These are phyloP conservation scores for Leccinum discolor DNA, from an alignment of 1,284 basidiomycete species.

Conservation along the genomic window DNA sequence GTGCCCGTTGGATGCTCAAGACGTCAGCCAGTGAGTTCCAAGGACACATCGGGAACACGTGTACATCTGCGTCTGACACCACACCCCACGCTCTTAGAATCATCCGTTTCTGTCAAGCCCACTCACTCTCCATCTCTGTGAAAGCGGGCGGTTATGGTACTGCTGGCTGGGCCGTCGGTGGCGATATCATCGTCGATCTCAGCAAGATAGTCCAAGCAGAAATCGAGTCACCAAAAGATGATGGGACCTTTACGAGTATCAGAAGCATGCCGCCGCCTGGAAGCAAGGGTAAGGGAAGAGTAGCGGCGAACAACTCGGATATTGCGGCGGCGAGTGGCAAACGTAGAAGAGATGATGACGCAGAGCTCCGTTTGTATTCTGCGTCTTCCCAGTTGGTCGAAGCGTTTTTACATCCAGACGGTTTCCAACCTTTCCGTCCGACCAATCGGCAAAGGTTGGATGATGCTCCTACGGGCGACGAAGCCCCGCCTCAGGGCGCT, in stretches of 20 bases:
- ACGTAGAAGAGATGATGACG: constrained; percentile 57
- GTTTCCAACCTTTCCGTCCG: constrained; percentile 34
- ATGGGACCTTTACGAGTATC: constrained; percentile 58
- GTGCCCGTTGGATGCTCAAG: constrained; percentile 70
- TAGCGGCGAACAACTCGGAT: constrained; percentile 9
- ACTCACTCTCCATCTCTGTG: constrained; percentile 76
- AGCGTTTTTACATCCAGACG: constrained; percentile 48
- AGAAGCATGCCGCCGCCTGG: constrained; percentile 48
- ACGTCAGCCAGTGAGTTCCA: constrained; percentile 67
- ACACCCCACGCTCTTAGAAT: constrained; percentile 42
- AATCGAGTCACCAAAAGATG: constrained; percentile 58
- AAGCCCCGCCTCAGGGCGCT: constrained; percentile 7
- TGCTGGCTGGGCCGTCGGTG: constrained; percentile 84
- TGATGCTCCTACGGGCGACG: constrained; percentile 2
- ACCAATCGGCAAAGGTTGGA: constrained; percentile 46
- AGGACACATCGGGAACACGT: constrained; percentile 8
- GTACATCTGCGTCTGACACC: constrained; percentile 12
- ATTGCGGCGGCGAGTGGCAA: constrained; percentile 38
- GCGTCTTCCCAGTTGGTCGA: constrained; percentile 55
- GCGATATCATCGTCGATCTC: constrained; percentile 83
- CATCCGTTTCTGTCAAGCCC: constrained; percentile 67
- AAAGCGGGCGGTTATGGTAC: constrained; percentile 90
- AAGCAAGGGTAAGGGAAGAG: constrained; percentile 55
- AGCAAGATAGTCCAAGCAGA: constrained; percentile 64
- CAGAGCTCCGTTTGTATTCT: constrained; percentile 51